Percentiles rank a stretch among this genome's conserved stretches.
These are phyloP conservation scores for Amphichorda felina DNA, from an alignment of 2,329 filamentous ascomycete species.

Conservation along the genomic window DNA sequence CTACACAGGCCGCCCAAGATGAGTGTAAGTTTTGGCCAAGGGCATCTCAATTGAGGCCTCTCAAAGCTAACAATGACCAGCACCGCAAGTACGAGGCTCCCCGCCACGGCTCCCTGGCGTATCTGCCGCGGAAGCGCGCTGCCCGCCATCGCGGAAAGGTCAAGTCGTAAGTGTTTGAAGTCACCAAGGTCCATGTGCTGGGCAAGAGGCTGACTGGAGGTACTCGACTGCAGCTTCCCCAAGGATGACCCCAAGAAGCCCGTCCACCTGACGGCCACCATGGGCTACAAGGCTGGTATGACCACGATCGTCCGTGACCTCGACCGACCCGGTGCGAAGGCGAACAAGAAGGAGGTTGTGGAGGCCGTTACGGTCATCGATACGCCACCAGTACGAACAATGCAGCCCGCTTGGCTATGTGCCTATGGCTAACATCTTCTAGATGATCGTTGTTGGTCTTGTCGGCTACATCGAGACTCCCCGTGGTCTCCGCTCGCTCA, in stretches of 20 bases:
- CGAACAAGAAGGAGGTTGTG: constrained; percentile 98
- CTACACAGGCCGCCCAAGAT: constrained; percentile 24
- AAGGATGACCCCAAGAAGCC: constrained; percentile 99
- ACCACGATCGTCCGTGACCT: constrained; percentile 98
- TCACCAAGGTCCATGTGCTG: constrained; percentile 1
- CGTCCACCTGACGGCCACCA: constrained; percentile 92
- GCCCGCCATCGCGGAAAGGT: constrained; percentile 93
- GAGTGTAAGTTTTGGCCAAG: constrained; percentile 22
- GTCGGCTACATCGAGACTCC: constrained; percentile 99
- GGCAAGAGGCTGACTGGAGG: constrained; percentile 10
- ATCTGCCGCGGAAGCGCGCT: constrained; percentile 82
- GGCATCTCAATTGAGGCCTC: constrained; percentile 3
- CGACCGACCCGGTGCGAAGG: constrained; percentile 97
- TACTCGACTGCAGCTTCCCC: constrained; percentile 60
- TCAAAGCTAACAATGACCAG: constrained; percentile 13
- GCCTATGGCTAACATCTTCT: constrained; percentile 60
- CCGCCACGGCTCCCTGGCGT: constrained; percentile 88
- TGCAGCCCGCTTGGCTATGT: constrained; percentile 68
- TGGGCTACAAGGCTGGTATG: constrained; percentile 99
- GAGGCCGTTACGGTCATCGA: constrained; percentile 82
- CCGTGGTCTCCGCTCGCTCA: constrained; percentile 97
- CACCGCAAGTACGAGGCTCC: constrained; percentile 66
- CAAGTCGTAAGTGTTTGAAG: constrained; percentile 66
- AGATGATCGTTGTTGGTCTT: constrained; percentile 99
- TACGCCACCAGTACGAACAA: constrained; percentile 90